Evolutionary conservation across 176 grass and related monocot species (phyloP), one percentile per base, ranked within the genome.

Genomic region (Phoenix roebelenii): DNA sequence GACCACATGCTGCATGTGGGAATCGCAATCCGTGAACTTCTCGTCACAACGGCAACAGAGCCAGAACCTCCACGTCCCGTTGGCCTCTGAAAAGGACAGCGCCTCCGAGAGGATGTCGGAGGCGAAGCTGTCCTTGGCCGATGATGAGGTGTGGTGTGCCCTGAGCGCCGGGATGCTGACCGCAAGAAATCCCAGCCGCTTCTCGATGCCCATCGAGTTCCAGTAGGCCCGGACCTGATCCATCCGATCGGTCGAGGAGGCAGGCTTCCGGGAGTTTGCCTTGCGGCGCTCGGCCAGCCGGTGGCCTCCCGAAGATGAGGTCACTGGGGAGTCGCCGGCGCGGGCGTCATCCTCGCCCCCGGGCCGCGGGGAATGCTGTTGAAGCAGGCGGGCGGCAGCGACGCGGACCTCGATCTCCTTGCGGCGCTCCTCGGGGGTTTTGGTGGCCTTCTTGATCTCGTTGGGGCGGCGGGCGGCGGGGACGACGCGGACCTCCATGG

Each of bases 321-420:
- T 64, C 0, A 29, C 54, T 0, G 78, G 61, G 24, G 87, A 70
- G 15, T 89, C 77, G 3, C 78, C 82, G 23, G 80, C 71, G n/a
- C 81, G 87, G 12, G 71, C 63, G 14, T 98, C 85, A 3, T 92
- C 84, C 23, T 73, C 83, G 14, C 53, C 63, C 58, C 23, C 54
- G 53, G 7, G 58, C 55, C 18, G 68, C 4, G 23, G 80, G 57
- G 22, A 59, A 18, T 4, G 84, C 57, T 97, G 87, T 69, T 97
- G 84, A 15, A 97, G 23, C 16, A 97, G 63, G 49, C 69, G 77
- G 17, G 85, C 72, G 0, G 81, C 93, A 12, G 87, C 81, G 3
- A 97, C 68, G 4, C 84, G 81, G 57, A 85, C 87, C 76, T 97
- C 93, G 54, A 97, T 92, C 78, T 97, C 93, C 82, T 88, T 87